Conservation (phyloP, 345 rosid species). For the Schrenkiella parvula region DNA sequence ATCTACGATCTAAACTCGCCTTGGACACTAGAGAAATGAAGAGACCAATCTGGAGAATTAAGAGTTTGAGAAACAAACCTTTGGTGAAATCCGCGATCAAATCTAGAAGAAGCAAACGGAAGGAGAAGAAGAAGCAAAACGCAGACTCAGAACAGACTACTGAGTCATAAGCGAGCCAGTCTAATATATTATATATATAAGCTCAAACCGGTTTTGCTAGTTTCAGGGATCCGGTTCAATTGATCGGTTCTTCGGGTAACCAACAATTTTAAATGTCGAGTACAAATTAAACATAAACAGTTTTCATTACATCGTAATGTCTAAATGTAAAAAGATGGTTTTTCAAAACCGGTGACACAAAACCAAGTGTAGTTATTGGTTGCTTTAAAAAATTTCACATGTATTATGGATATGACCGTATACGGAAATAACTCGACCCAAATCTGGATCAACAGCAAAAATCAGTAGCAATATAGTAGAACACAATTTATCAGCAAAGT, state of each 20-base stretch:
- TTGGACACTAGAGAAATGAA: background rate
- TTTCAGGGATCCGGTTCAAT: slow-evolving; percentile 15
- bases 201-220: slow-evolving; percentile 8
- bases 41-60: slow-evolving; percentile 3
- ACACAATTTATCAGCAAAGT: background rate
- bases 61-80: slow-evolving; percentile 15
- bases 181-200: slow-evolving; percentile 10
- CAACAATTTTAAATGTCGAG: background rate
- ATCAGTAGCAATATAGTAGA: no score
- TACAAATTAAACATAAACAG: background rate
- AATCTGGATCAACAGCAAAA: background rate
- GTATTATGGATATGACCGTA: no score
- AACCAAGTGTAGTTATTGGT: slow-evolving; percentile 4
- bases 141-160: slow-evolving; percentile 19
- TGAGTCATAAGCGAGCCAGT: slow-evolving; percentile 16
- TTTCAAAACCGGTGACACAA: background rate
- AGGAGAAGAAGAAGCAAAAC: background rate
- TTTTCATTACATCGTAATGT: background rate
- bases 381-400: no score
- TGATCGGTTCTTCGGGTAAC: background rate
- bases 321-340: background rate
- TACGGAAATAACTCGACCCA: no score
- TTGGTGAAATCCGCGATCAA: slow-evolving; percentile 18
- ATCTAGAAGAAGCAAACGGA: slow-evolving; percentile 22
- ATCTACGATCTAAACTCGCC: background rate